Evolutionary conservation across 805 yeast species (phyloP).

Genomic region (Candida tallmaniae): DNA sequence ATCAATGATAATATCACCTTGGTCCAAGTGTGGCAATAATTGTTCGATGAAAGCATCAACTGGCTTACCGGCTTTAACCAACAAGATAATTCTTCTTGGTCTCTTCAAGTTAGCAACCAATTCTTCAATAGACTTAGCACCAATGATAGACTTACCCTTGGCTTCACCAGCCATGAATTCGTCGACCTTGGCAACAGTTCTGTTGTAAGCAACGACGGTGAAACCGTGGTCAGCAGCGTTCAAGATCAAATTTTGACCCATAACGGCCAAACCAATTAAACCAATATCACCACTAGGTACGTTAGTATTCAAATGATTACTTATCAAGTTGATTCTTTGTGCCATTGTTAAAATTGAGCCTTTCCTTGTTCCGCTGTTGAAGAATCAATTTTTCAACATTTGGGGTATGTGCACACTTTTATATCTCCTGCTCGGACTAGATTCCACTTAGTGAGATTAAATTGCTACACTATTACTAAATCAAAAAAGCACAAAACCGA

Average conservation of each 20-base stretch:
- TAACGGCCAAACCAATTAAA: constrained; percentile 98
- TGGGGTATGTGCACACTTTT: not conserved
- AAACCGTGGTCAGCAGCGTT: constrained; percentile 99
- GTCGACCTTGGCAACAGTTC: constrained; percentile 95
- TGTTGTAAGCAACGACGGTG: constrained; percentile 97
- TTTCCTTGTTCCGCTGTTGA: not conserved
- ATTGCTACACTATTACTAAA: no score
- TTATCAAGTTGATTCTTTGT: constrained; percentile 5
- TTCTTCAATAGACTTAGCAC: constrained; percentile 91
- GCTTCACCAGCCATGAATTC: constrained; percentile 92
- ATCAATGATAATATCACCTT: constrained; percentile 97
- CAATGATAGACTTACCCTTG: constrained; percentile 93
- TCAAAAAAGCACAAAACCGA: no score
- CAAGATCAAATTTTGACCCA: constrained; percentile 97
- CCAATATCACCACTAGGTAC: constrained; percentile 84
- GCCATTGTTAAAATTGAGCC: no score
- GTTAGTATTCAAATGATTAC: constrained; percentile 31
- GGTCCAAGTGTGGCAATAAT: constrained; percentile 84
- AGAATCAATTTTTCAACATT: not conserved
- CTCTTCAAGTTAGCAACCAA: constrained; percentile 84
- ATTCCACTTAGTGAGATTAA: no score
- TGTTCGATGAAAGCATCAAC: constrained; percentile 89
- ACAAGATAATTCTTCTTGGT: constrained; percentile 92
- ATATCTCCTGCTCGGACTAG: no score
- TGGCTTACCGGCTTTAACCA: constrained; percentile 95